Evolutionary conservation across 2,329 filamentous ascomycete genomes (phyloP).

Genomic region (Nigrospora osmanthi): DNA sequence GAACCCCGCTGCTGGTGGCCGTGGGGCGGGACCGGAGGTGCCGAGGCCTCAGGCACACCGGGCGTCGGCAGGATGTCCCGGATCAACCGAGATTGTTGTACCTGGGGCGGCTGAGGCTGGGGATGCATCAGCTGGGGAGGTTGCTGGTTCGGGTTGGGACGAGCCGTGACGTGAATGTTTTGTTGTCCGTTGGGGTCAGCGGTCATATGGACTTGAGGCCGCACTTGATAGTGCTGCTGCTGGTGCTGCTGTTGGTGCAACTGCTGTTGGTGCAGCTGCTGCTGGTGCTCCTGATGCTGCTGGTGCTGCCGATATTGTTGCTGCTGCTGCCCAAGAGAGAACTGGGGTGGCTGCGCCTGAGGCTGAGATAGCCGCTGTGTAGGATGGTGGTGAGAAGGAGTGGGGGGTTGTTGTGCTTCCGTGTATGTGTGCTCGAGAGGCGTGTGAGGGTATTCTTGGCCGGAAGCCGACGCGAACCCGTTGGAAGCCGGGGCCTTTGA

Average conservation of each 20-base stretch:
- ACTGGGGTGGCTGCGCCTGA: background rate
- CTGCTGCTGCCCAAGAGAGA: background rate
- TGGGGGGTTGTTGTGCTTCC: constrained; percentile 43
- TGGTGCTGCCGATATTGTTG: background rate
- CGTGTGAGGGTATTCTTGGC: constrained; percentile 32
- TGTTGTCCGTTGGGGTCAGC: constrained; percentile 11
- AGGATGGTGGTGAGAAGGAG: constrained; percentile 50
- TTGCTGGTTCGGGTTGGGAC: constrained; percentile 19
- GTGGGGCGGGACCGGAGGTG: background rate
- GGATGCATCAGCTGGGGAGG: constrained; percentile 31
- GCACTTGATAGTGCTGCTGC: constrained; percentile 13
- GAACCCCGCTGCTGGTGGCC: constrained; percentile 4
- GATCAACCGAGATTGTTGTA: constrained; percentile 44
- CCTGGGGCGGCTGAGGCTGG: constrained; percentile 46
- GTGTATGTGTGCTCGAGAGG: constrained; percentile 45
- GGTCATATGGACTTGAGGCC: constrained; percentile 16
- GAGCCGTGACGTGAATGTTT: constrained; percentile 9
- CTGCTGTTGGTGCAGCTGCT: background rate
- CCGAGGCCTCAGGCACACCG: constrained; percentile 18
- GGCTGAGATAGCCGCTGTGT: constrained; percentile 35
- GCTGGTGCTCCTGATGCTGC: background rate
- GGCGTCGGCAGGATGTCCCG: constrained; percentile 27
- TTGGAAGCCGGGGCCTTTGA: constrained; percentile 13
- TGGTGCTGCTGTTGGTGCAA: background rate
- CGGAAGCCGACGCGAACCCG: background rate